Conservation (phyloP, 1,139 yeast species). For the Scheffersomyces quercinus region DNA sequence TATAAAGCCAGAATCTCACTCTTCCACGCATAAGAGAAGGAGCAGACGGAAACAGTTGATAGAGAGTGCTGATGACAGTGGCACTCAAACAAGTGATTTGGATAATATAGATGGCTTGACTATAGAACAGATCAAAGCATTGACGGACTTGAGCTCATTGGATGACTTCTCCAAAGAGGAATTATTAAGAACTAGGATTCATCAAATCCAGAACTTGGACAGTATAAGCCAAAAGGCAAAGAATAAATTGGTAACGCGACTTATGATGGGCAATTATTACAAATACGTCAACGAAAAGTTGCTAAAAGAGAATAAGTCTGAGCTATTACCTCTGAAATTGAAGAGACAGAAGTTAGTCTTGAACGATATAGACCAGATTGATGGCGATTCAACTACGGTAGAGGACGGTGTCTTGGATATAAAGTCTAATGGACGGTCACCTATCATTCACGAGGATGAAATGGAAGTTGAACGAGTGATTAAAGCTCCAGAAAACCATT, state of each 20-base stretch:
- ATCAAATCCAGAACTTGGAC: constrained; percentile 50
- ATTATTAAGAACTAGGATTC: constrained; percentile 57
- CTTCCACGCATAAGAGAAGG: not conserved
- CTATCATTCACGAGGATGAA: constrained; percentile 14
- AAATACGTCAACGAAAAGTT: constrained; percentile 42
- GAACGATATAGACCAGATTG: constrained; percentile 3
- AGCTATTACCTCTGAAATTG: constrained; percentile 14
- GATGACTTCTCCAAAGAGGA: constrained; percentile 55
- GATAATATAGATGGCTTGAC: constrained; percentile 42
- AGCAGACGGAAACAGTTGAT: constrained; percentile 2
- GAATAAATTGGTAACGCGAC: constrained; percentile 62
- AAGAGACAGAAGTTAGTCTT: constrained; percentile 20
- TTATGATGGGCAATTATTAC: constrained; percentile 76
- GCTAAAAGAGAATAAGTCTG: constrained; percentile 14
- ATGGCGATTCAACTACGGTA: not conserved
- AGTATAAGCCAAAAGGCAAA: constrained; percentile 54
- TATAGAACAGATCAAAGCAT: constrained; percentile 33
- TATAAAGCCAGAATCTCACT: constrained; percentile 40
- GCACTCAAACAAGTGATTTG: constrained; percentile 33
- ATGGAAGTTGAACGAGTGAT: constrained; percentile 10
- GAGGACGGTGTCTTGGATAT: constrained; percentile 13
- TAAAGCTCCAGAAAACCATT: not conserved
- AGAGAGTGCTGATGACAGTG: constrained; percentile 19
- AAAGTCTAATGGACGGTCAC: constrained; percentile 12
- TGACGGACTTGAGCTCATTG: constrained; percentile 41